Evolutionary conservation across 2,329 filamentous ascomycete species (phyloP).

Genomic region (Talaromyces marneffei): DNA sequence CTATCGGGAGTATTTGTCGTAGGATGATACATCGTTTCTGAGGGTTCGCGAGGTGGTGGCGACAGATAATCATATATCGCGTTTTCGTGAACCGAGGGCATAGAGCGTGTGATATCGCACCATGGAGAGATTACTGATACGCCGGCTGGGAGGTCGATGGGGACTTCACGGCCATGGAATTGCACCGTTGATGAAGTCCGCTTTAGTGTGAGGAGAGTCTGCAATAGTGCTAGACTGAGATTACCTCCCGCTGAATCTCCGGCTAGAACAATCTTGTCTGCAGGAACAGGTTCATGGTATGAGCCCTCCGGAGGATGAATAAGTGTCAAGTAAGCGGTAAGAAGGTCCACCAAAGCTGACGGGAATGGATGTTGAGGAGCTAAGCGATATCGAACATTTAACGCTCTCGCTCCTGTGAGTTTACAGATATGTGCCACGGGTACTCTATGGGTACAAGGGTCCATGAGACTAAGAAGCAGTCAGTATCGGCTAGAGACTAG

Average conservation of each 20-base stretch:
- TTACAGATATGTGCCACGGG: conserved; percentile 35
- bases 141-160: conserved; percentile 38
- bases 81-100: conserved; percentile 37
- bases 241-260: conserved; percentile 45
- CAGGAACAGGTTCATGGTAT: conserved; percentile 37
- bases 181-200: conserved; percentile 30
- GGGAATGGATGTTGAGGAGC: conserved; percentile 46
- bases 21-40: conserved; percentile 22
- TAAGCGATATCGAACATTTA: conserved; percentile 44
- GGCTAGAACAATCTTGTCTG: conserved; percentile 41
- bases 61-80: conserved; percentile 38
- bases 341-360: conserved; percentile 41
- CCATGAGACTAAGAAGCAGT: conserved; percentile 33
- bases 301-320: conserved; percentile 40
- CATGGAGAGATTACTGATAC: conserved; percentile 37
- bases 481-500: not conserved
- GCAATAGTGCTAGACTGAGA: conserved; percentile 36
- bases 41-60: conserved; percentile 22
- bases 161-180: conserved; percentile 38
- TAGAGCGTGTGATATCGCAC: conserved; percentile 38
- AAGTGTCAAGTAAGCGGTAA: conserved; percentile 45
- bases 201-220: conserved; percentile 38
- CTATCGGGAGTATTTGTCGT: conserved; percentile 30
- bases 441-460: conserved; percentile 39
- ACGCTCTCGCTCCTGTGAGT: conserved; percentile 33